These are phyloP conservation scores for Euphorbia corollata DNA, from an alignment of 441 rosid genomes.

Conservation along the genomic window DNA sequence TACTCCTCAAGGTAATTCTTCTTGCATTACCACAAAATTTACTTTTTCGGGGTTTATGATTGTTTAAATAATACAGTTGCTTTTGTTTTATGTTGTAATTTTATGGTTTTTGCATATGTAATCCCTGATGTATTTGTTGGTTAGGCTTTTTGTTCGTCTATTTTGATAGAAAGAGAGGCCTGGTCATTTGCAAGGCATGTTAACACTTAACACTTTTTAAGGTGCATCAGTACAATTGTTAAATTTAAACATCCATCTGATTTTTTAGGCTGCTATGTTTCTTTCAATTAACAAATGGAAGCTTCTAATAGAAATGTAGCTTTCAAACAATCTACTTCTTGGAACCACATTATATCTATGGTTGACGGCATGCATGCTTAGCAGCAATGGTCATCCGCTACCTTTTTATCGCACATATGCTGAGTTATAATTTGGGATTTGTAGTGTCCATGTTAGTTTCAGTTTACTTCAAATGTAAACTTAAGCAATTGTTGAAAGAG, in stretches of 20 bases:
- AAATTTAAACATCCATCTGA: neutral
- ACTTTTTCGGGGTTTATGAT: conserved; percentile 4
- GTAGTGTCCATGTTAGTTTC: neutral
- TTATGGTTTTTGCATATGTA: neutral
- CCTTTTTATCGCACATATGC: neutral
- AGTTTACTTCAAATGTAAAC: neutral
- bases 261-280: neutral
- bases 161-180: neutral
- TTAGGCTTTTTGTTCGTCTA: neutral
- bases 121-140: neutral
- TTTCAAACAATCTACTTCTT: neutral
- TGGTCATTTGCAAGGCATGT: neutral
- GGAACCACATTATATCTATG: neutral
- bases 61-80: neutral
- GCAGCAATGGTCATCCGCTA: neutral
- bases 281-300: neutral
- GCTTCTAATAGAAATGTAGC: neutral
- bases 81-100: neutral
- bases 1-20: conserved; percentile 56
- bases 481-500: neutral
- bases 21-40: neutral
- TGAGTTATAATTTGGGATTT: neutral
- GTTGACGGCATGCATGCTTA: neutral
- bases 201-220: neutral
- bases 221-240: neutral